Conservation (phyloP, 139 green algal species). For the Picochlorum sp. region DNA sequence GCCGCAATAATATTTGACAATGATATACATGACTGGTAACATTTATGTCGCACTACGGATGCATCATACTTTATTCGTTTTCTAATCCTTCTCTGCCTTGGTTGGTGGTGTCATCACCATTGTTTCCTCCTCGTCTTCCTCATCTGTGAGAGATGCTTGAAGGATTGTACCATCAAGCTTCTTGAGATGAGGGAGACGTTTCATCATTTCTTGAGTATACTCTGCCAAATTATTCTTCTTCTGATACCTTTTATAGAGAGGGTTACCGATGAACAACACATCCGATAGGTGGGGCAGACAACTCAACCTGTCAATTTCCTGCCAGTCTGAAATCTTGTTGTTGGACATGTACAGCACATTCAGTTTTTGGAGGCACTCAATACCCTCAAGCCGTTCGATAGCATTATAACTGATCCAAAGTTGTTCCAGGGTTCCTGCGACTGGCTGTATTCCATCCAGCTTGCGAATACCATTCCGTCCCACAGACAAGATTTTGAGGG, state of each 20-base stretch:
- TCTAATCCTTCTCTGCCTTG: too few relatives aligned
- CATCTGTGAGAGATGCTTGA: slow-evolving; percentile 65
- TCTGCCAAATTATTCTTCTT: slow-evolving; percentile 48
- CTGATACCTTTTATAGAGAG: slow-evolving; percentile 67
- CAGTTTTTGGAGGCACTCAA: slow-evolving; percentile 73
- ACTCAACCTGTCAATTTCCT: slow-evolving; percentile 66
- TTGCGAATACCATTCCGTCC: slow-evolving; percentile 91
- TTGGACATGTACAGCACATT: slow-evolving; percentile 79
- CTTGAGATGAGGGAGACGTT: slow-evolving; percentile 52
- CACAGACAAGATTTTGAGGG: slow-evolving; percentile 72
- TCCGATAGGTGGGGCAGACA: slow-evolving; percentile 63
- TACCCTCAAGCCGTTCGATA: slow-evolving; percentile 69
- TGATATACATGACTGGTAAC: too few relatives aligned
- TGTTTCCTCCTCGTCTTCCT: slow-evolving; percentile 29
- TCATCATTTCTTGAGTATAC: slow-evolving; percentile 70
- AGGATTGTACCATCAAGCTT: slow-evolving; percentile 87
- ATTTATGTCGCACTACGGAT: too few relatives aligned
- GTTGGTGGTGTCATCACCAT: background rate
- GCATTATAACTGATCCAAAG: slow-evolving; percentile 93
- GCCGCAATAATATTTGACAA: too few relatives aligned
- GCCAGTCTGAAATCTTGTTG: slow-evolving; percentile 76
- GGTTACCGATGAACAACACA: slow-evolving; percentile 82
- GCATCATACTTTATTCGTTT: too few relatives aligned
- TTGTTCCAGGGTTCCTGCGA: slow-evolving; percentile 80
- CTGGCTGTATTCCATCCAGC: slow-evolving; percentile 83